Conservation (phyloP, 192 early-diverging fungal genomes). For the Jimgerdemannia flammicorona region DNA sequence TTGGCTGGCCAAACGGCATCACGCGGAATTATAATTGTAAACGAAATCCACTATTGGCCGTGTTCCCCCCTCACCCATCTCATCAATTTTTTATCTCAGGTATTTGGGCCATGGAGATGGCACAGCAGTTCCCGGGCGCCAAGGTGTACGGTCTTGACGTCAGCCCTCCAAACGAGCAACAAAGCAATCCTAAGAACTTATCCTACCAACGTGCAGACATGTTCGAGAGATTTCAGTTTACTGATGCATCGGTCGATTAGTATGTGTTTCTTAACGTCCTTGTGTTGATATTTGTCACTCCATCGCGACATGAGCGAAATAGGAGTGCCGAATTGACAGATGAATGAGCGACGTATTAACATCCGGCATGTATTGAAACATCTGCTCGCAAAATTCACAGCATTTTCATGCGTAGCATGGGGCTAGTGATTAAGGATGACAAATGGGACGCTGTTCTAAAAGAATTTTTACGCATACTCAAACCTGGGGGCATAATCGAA, state of each 20-base stretch:
- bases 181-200: conserved; percentile 20
- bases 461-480: conserved; percentile 27
- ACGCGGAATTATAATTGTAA: no score
- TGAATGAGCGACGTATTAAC: no score
- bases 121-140: conserved; percentile 14
- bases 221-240: conserved; percentile 22
- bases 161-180: conserved; percentile 17
- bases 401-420: conserved; percentile 30
- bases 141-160: conserved; percentile 25
- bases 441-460: conserved; percentile 22
- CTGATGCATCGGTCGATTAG: conserved; percentile 27
- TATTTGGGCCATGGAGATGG: conserved; percentile 34
- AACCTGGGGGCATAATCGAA: conserved; percentile 26
- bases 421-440: conserved; percentile 7
- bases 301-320: neutral
- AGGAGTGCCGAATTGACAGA: no score
- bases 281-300: conserved; percentile 4
- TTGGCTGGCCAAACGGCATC: no score
- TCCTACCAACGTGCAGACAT: conserved; percentile 18
- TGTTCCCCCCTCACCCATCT: neutral
- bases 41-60: no score
- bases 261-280: conserved; percentile 6
- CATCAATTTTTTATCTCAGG: neutral
- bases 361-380: no score
- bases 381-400: neutral